A percentile compares a stretch with the other conserved stretches of the same genome.
Conservation (phyloP, 108 stramenopile genomes). For the Skeletonema menzelii region DNA sequence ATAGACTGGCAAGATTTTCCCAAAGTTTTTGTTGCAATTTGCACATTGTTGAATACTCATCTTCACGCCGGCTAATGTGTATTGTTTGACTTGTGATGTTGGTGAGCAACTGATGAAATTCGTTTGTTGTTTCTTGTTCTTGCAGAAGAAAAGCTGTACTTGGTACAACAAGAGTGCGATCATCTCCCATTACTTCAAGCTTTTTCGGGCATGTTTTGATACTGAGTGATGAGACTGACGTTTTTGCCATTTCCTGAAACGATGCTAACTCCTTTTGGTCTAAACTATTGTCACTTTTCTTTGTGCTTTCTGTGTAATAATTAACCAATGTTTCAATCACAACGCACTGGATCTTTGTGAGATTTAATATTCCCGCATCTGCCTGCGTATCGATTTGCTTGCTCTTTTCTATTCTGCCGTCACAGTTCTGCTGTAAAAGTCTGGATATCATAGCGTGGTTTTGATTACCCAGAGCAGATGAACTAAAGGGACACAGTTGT, state of each 20-base stretch:
- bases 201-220: slow-evolving; percentile 38
- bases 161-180: slow-evolving; percentile 73
- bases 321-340: slow-evolving; percentile 21
- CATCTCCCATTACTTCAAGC: slow-evolving; percentile 79
- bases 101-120: slow-evolving; percentile 3
- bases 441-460: background rate
- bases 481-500: slow-evolving; percentile 36
- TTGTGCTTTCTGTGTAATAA: background rate
- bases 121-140: background rate
- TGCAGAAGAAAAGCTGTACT: slow-evolving; percentile 11
- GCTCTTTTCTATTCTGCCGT: slow-evolving; percentile 4
- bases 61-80: background rate
- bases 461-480: slow-evolving; percentile 37
- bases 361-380: background rate
- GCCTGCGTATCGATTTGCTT: slow-evolving; percentile 4
- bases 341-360: slow-evolving; percentile 28
- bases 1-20: slow-evolving; percentile 44
- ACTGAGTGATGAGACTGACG: slow-evolving; percentile 33
- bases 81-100: background rate
- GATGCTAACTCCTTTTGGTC: background rate
- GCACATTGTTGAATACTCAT: background rate
- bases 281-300: background rate
- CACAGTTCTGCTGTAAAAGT: slow-evolving; percentile 1
- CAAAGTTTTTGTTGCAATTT: slow-evolving; percentile 52
- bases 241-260: slow-evolving; percentile 18